Conservation (phyloP, 176 grass and related monocot genomes). For the Avena atlantica region DNA sequence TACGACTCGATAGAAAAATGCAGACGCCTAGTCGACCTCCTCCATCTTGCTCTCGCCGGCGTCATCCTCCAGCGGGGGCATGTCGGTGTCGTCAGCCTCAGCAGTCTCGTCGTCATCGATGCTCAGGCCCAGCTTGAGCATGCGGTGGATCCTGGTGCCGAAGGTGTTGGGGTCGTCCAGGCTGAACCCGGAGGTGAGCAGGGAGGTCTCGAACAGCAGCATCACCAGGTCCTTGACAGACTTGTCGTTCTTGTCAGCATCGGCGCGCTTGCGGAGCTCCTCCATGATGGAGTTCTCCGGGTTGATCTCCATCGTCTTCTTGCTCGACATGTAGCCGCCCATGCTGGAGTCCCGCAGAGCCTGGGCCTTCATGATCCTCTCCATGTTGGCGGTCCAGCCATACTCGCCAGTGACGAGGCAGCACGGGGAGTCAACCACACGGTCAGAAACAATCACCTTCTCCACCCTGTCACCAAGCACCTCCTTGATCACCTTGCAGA, state of each 20-base stretch:
- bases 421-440: slow-evolving; percentile 92
- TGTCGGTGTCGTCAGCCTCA: slow-evolving; percentile 84
- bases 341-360: slow-evolving; percentile 93
- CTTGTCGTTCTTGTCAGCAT: slow-evolving; percentile 94
- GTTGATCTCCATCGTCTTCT: slow-evolving; percentile 99
- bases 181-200: slow-evolving; percentile 97
- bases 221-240: slow-evolving; percentile 94
- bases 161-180: slow-evolving; percentile 97
- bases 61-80: slow-evolving; percentile 91
- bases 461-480: slow-evolving; percentile 92
- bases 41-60: slow-evolving; percentile 99
- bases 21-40: slow-evolving; percentile 77
- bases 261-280: slow-evolving; percentile 83
- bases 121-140: slow-evolving; percentile 93
- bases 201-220: slow-evolving; percentile 84
- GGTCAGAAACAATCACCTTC: slow-evolving; percentile 90
- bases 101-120: slow-evolving; percentile 77
- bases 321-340: slow-evolving; percentile 88
- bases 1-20: neutral
- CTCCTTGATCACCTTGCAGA: slow-evolving; percentile 98
- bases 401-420: slow-evolving; percentile 94
- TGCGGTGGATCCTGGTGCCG: slow-evolving; percentile 93
- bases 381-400: slow-evolving; percentile 97
- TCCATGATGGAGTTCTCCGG: slow-evolving; percentile 94
- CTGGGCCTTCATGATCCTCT: slow-evolving; percentile 99